Evolutionary conservation across 2,329 filamentous ascomycete genomes (phyloP).

Genomic region (Verticillium nubilum): DNA sequence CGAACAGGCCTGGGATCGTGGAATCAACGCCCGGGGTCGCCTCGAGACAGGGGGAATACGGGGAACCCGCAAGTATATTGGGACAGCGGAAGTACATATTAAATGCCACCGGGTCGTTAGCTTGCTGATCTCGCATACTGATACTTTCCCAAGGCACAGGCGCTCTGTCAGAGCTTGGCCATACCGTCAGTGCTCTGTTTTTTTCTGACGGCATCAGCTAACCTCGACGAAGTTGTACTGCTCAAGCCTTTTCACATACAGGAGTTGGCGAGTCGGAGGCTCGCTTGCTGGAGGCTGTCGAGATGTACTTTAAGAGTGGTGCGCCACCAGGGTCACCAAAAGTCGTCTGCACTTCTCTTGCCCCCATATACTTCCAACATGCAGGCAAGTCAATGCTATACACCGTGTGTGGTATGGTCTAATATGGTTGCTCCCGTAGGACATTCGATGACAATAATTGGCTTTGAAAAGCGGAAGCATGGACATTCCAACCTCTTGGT

Average conservation of each 20-base stretch:
- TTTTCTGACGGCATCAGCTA: neutral
- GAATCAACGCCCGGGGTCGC: conserved; percentile 69
- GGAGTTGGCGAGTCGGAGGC: conserved; percentile 39
- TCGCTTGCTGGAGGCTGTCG: conserved; percentile 61
- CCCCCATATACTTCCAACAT: conserved; percentile 89
- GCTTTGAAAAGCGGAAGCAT: conserved; percentile 64
- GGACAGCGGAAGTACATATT: conserved; percentile 70
- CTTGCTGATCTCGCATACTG: neutral
- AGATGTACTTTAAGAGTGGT: conserved; percentile 67
- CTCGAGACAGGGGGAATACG: conserved; percentile 80
- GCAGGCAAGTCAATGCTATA: conserved; percentile 42
- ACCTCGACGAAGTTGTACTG: conserved; percentile 45
- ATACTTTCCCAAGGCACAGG: conserved; percentile 57
- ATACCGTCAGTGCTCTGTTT: conserved; percentile 50
- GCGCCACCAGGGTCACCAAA: conserved; percentile 46
- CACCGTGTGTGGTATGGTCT: neutral
- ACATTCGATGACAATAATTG: conserved; percentile 87
- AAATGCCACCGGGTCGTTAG: neutral
- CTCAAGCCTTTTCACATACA: conserved; percentile 51
- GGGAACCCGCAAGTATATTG: conserved; percentile 92
- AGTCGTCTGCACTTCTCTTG: conserved; percentile 65
- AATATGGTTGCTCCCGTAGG: conserved; percentile 35
- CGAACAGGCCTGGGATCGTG: conserved; percentile 81
- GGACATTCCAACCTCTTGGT: conserved; percentile 69
- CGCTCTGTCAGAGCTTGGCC: conserved; percentile 64